Conservation (phyloP, 441 rosid species). For the Aleurites moluccanus region DNA sequence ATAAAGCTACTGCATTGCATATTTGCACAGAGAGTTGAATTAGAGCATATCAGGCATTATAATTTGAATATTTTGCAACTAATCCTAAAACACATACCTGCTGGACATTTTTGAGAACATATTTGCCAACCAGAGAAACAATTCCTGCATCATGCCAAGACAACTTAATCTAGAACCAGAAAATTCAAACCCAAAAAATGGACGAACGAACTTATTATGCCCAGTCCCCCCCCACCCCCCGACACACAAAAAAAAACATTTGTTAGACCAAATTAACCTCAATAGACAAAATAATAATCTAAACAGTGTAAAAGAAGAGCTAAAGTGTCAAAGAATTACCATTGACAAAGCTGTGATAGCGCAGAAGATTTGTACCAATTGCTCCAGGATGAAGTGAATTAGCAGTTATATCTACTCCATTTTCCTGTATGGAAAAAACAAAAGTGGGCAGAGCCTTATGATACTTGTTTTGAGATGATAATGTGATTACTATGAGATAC, state of each 20-base stretch:
- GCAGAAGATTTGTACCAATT: conserved; percentile 59
- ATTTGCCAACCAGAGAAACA: conserved; percentile 9
- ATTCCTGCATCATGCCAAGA: conserved; percentile 15
- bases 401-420: conserved; percentile 57
- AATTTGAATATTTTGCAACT: neutral
- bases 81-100: conserved; percentile 18
- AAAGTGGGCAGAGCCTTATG: neutral
- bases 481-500: neutral
- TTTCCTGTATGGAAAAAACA: conserved; percentile 42
- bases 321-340: conserved; percentile 28
- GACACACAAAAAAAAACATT: no score
- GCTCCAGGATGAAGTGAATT: conserved; percentile 80
- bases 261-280: neutral
- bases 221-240: no score
- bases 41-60: neutral
- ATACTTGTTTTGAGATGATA: neutral
- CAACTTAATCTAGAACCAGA: neutral
- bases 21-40: neutral
- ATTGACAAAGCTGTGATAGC: conserved; percentile 45
- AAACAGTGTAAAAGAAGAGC: neutral
- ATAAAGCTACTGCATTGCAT: neutral
- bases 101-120: conserved; percentile 23
- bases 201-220: no score
- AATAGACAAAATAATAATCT: neutral
- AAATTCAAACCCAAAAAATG: neutral